phyloP scores from a whole-genome alignment of 192 early-diverging fungal species.

The Backusella morwellensis region DNA sequence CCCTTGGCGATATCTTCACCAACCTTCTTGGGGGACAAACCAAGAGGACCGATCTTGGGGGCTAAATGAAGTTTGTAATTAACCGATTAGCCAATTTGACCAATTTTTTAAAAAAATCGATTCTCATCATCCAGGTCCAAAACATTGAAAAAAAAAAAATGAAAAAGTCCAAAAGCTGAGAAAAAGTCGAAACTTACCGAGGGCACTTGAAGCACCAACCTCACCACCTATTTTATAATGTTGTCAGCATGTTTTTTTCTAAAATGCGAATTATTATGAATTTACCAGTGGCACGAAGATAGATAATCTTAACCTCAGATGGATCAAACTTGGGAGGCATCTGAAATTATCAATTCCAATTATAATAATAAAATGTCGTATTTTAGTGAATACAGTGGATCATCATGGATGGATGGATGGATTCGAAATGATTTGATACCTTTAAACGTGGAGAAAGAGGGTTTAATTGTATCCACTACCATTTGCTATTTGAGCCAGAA shows the following conservation, averaged over 20 bases:
- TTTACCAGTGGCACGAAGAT: conserved; percentile 87
- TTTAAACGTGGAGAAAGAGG: conserved; percentile 15
- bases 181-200: conserved; percentile 38
- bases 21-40: conserved; percentile 99
- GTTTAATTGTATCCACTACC: neutral
- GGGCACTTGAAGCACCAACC: conserved; percentile 94
- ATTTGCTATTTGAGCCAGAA: neutral
- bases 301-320: conserved; percentile 74
- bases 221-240: conserved; percentile 33
- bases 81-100: neutral
- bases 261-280: neutral
- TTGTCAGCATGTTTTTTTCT: neutral
- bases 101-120: neutral
- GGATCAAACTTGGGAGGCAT: conserved; percentile 89
- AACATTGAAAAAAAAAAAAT: neutral
- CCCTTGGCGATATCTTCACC: conserved; percentile 99
- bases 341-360: neutral
- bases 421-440: conserved; percentile 5
- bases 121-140: neutral
- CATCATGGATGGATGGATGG: conserved; percentile 39
- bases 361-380: neutral
- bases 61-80: conserved; percentile 40
- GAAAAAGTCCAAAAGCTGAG: neutral
- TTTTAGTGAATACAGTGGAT: conserved; percentile 10
- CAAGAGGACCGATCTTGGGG: conserved; percentile 99